Conservation (phyloP, 208 protist genomes). For the Acanthamoeba royreba region DNA sequence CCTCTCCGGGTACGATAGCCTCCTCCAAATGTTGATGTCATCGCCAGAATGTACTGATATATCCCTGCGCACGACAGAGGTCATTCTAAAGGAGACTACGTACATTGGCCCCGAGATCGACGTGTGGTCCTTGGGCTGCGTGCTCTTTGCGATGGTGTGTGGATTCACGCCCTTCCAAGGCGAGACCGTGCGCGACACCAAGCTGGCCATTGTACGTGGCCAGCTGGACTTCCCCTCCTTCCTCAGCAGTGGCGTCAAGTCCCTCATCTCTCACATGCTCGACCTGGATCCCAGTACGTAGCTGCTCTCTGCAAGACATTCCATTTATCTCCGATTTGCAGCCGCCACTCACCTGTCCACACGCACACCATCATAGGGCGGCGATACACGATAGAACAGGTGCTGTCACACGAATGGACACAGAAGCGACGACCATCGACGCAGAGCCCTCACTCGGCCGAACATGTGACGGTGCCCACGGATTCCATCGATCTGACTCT, state of each 20-base stretch:
- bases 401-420: neutral
- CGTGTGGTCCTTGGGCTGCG: neutral
- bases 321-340: no score
- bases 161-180: neutral
- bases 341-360: no score
- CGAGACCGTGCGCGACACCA: neutral
- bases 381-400: neutral
- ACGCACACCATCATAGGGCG: neutral
- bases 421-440: neutral
- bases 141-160: neutral
- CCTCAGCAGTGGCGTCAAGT: neutral
- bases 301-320: no score
- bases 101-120: conserved; percentile 28
- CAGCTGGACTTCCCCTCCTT: neutral
- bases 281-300: neutral
- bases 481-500: no score
- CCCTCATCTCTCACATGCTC: neutral
- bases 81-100: neutral
- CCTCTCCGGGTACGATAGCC: neutral
- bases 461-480: no score
- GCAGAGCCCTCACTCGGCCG: no score
- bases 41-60: no score
- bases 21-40: neutral
- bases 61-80: neutral
- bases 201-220: neutral